Percentiles rank a stretch among this genome's conserved stretches.
These are phyloP conservation scores for Tulasnella sp. DNA, from an alignment of 768 basidiomycete species.

Conservation along the genomic window DNA sequence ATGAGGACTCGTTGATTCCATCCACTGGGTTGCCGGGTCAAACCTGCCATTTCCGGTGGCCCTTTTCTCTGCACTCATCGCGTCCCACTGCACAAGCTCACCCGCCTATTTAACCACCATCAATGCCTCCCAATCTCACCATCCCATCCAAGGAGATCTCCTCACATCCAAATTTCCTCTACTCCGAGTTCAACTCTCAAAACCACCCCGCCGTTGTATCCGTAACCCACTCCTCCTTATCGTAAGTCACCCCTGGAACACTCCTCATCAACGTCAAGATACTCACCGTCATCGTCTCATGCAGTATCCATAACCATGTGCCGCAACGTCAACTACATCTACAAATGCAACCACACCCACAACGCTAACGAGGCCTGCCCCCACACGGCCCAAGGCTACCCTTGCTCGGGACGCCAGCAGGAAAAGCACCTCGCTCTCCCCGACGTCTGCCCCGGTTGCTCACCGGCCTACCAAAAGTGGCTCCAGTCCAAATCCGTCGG, in stretches of 20 bases:
- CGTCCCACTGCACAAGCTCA: neutral
- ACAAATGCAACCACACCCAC: constrained; percentile 16
- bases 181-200: neutral
- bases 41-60: neutral
- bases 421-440: constrained; percentile 16
- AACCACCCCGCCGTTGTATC: no score
- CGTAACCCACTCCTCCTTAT: no score
- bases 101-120: neutral
- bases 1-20: constrained; percentile 11
- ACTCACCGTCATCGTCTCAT: constrained; percentile 2
- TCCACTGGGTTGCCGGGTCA: neutral
- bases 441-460: constrained; percentile 14
- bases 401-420: constrained; percentile 4
- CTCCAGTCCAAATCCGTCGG: constrained; percentile 1
- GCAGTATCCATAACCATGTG: constrained; percentile 6
- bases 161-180: neutral
- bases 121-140: neutral
- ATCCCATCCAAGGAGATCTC: neutral
- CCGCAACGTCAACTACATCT: constrained; percentile 17
- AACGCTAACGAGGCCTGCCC: constrained; percentile 9
- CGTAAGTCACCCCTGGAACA: neutral
- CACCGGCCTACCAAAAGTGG: constrained; percentile 14
- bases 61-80: neutral
- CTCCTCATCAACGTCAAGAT: neutral
- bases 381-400: constrained; percentile 1